Percentiles rank a stretch among this genome's conserved stretches.
These are phyloP conservation scores for Arabidopsis suecica DNA, from an alignment of 345 rosid genomes.

Conservation along the genomic window DNA sequence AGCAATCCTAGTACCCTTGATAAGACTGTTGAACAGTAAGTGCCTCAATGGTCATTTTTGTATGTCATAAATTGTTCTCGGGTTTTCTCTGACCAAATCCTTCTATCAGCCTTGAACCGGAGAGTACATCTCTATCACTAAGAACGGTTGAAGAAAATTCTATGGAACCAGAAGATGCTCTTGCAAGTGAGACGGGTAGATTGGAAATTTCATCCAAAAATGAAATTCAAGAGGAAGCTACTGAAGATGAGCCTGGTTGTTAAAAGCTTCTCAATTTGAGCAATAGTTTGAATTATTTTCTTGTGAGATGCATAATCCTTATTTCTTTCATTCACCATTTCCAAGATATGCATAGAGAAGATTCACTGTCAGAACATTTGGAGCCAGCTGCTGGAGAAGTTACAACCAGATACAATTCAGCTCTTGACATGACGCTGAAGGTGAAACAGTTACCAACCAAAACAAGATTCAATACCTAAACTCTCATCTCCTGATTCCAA, in stretches of 20 bases:
- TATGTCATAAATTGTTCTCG: background rate
- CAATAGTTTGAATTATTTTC: background rate
- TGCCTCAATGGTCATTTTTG: background rate
- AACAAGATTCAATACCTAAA: background rate
- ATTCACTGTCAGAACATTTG: background rate
- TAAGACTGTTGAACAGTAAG: constrained; percentile 31
- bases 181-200: constrained; percentile 12
- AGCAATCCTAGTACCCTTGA: background rate
- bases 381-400: constrained; percentile 19
- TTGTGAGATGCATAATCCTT: constrained; percentile 10
- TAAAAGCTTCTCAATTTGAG: constrained; percentile 8
- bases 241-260: constrained; percentile 1
- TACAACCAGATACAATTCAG: constrained; percentile 26
- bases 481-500: background rate
- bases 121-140: background rate
- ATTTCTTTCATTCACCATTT: constrained; percentile 13
- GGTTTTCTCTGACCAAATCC: constrained; percentile 18
- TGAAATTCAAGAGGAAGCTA: constrained; percentile 21
- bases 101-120: constrained; percentile 18
- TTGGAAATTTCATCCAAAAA: background rate
- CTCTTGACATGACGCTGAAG: constrained; percentile 36
- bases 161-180: constrained; percentile 21
- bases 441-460: constrained; percentile 12
- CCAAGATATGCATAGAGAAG: constrained; percentile 35
- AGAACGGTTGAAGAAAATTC: constrained; percentile 3